Evolutionary conservation across 73 alveolate genomes (phyloP).

Genomic region (Paramecium biaurelia): DNA sequence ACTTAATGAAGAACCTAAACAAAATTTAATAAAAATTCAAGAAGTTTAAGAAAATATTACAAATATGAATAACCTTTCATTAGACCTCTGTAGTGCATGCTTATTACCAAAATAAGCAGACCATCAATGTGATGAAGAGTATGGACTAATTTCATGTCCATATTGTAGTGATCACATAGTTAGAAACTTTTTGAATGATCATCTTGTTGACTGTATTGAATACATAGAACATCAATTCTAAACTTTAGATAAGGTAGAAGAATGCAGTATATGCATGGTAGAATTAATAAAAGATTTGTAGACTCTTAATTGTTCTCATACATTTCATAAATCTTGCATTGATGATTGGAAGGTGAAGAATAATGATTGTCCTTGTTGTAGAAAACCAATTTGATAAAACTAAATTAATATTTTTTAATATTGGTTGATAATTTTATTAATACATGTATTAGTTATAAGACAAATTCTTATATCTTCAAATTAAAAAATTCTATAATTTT

Average conservation of each 20-base stretch:
- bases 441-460: not conserved
- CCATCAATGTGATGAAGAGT: not conserved
- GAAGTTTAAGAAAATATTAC: not conserved
- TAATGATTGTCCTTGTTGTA: not conserved
- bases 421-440: not conserved
- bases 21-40: not conserved
- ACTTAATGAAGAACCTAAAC: no score
- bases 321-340: not conserved
- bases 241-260: not conserved
- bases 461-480: not conserved
- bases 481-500: not conserved
- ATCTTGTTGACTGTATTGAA: not conserved
- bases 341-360: not conserved
- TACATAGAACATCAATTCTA: not conserved
- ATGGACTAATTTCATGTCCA: not conserved
- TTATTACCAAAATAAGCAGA: not conserved
- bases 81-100: not conserved
- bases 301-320: not conserved
- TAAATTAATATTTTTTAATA: not conserved
- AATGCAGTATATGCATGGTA: not conserved
- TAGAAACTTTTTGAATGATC: constrained; percentile 5
- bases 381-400: not conserved
- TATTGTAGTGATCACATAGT: constrained; percentile 28
- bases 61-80: not conserved
- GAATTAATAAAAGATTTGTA: not conserved